Percentiles rank a stretch among this genome's conserved stretches.
Conservation (phyloP, 1,284 basidiomycete species). For the Pterulicium gracile region DNA sequence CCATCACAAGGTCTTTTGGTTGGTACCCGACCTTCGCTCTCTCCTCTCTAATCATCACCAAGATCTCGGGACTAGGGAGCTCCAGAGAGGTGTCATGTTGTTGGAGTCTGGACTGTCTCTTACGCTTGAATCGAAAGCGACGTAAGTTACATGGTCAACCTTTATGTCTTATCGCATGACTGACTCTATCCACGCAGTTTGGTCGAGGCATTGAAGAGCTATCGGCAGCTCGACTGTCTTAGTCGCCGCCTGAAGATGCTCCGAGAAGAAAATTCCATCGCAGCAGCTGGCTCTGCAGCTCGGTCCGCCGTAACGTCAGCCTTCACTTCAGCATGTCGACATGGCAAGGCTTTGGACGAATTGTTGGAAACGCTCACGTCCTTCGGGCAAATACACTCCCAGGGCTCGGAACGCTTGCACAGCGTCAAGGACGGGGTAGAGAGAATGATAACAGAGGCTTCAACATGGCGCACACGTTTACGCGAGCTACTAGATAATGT, state of each 20-base stretch:
- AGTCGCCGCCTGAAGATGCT: neutral
- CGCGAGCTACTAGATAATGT: conserved; percentile 17
- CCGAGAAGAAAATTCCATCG: neutral
- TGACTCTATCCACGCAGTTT: too few relatives aligned
- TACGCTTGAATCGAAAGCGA: conserved; percentile 40
- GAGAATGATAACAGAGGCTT: too few relatives aligned
- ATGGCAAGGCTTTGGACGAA: neutral
- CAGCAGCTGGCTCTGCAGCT: neutral
- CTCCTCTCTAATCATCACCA: conserved; percentile 64
- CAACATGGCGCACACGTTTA: conserved; percentile 15
- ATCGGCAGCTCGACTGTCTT: neutral
- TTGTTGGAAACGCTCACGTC: too few relatives aligned
- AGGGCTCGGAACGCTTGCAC: too few relatives aligned
- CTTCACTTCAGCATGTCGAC: neutral
- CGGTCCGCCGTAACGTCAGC: neutral
- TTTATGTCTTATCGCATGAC: too few relatives aligned
- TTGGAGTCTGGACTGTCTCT: conserved; percentile 71
- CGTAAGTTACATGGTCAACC: conserved; percentile 25
- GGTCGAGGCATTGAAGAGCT: conserved; percentile 14
- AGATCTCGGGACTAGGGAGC: conserved; percentile 79
- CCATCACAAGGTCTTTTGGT: conserved; percentile 58
- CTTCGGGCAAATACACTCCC: too few relatives aligned
- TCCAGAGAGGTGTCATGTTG: conserved; percentile 71
- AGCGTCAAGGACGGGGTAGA: too few relatives aligned
- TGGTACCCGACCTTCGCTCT: conserved; percentile 61